Percentiles rank a stretch among this genome's conserved stretches.
These are phyloP conservation scores for Suillus tomentosus DNA, from an alignment of 768 basidiomycete genomes.

Conservation along the genomic window DNA sequence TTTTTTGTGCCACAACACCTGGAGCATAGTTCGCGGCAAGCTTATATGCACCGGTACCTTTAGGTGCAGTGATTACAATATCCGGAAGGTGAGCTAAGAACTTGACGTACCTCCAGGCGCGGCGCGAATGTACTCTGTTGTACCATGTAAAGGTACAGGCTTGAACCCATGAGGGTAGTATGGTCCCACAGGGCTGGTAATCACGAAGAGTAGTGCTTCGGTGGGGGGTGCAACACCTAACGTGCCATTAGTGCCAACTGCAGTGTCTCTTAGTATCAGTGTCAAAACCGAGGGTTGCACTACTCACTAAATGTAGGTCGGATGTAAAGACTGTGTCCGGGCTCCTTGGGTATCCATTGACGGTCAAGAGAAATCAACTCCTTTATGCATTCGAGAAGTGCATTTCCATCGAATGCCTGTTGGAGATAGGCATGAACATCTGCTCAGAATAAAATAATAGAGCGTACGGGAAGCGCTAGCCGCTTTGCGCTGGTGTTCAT, in stretches of 20 bases:
- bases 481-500: slow-evolving; percentile 87
- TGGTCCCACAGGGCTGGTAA: slow-evolving; percentile 68
- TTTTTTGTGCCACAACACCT: slow-evolving; percentile 80
- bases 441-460: not conserved
- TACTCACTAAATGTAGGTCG: slow-evolving; percentile 70
- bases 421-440: slow-evolving; percentile 12
- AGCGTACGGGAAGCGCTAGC: slow-evolving; percentile 71
- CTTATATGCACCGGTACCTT: slow-evolving; percentile 87
- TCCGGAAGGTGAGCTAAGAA: not conserved
- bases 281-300: not conserved
- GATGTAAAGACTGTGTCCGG: slow-evolving; percentile 90
- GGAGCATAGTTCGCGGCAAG: slow-evolving; percentile 89
- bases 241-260: slow-evolving; percentile 69
- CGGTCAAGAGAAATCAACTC: slow-evolving; percentile 81
- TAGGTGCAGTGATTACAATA: slow-evolving; percentile 12
- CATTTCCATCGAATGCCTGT: slow-evolving; percentile 77
- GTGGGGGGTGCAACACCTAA: slow-evolving; percentile 58
- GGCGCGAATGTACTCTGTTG: slow-evolving; percentile 81
- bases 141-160: slow-evolving; percentile 84
- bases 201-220: slow-evolving; percentile 68
- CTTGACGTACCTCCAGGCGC: slow-evolving; percentile 70
- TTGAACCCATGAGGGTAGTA: slow-evolving; percentile 90
- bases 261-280: slow-evolving; percentile 13
- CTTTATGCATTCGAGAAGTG: slow-evolving; percentile 80
- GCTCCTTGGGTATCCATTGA: slow-evolving; percentile 88